Base-by-base conservation (phyloP, 2,329 filamentous ascomycete genomes). In the Elsinoe fawcettii region DNA sequence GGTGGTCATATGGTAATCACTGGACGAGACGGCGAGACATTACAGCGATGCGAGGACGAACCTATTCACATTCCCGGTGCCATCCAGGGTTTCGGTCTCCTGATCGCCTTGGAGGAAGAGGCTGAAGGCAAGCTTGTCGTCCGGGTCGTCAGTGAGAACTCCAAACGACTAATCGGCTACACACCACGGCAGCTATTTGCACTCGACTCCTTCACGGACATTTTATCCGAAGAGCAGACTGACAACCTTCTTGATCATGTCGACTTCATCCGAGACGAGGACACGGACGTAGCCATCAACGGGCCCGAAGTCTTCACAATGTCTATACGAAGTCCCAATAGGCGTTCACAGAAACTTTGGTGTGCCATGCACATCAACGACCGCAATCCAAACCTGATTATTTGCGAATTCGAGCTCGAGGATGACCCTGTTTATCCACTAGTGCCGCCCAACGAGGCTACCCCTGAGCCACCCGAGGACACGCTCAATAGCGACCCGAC, bases 331-430 rank as follows among this genome's bases (percentile, higher is more conserved):
- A 71, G 77, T 0, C 79, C 83, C 0, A 74, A 78, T 23, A 68
- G 74, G 37, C 75, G 77, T 59, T 77, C 75, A 3, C 75, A 80
- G 55, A 93, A 91, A 66, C 73, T 95, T 1, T 96, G 90, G 90
- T 95, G 89, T 68, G 90, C 89, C 6, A 85, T 93, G 63, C 90
- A 96, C 65, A 80, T 88, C 58, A 87, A 85, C 54, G 78, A 84
- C 1, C 72, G 76, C 1, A 83, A 90, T 61, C 80, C 83, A 0
- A 81, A 88, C 46, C 70, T 92, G 22, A 75, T 95, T 25, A 86
- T 96, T 8, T 95, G 89, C 75, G 90, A 96, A 66, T 92, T 96
- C 58, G 90, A 96, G 67, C 71, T 90, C 1, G 89, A 95, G 67
- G 86, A 95, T 60, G 89, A 95, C 61, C 70, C 75, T 0, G 69